Evolutionary conservation across 805 yeast species (phyloP).

Genomic region (Nakazawaea ambrosiae): DNA sequence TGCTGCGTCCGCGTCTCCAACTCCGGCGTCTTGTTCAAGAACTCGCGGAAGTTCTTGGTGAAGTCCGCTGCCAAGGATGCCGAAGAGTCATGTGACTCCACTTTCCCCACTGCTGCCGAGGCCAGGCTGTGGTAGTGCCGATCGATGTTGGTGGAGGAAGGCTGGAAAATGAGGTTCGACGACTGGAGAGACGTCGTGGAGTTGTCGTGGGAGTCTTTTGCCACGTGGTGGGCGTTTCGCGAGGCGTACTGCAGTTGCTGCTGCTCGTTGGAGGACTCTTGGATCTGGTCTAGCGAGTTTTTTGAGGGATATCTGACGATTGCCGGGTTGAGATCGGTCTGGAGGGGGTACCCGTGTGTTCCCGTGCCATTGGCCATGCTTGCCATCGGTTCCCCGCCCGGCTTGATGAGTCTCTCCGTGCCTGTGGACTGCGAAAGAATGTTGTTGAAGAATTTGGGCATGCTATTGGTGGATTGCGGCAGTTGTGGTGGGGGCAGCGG

Average conservation of each 20-base stretch:
- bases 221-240: slow-evolving; percentile 1
- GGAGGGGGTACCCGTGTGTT: neutral
- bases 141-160: slow-evolving; percentile 13
- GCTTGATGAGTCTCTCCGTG: slow-evolving; percentile 30
- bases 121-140: neutral
- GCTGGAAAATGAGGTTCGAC: slow-evolving; percentile 14
- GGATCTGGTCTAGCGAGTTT: neutral
- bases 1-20: slow-evolving; percentile 75
- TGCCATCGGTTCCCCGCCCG: no score
- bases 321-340: neutral
- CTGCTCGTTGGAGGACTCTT: neutral
- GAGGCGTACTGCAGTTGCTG: neutral
- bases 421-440: slow-evolving; percentile 50
- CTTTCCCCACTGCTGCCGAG: neutral
- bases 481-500: neutral
- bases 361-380: no score
- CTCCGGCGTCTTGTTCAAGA: slow-evolving; percentile 28
- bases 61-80: slow-evolving; percentile 7
- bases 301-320: slow-evolving; percentile 10
- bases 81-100: neutral
- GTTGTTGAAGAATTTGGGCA: slow-evolving; percentile 14
- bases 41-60: slow-evolving; percentile 31
- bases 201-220: neutral
- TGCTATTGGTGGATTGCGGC: slow-evolving; percentile 1
- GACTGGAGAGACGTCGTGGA: slow-evolving; percentile 7